These are phyloP conservation scores for Hypoxylon crocopeplum DNA, from an alignment of 495 filamentous ascomycete species.

Conservation along the genomic window DNA sequence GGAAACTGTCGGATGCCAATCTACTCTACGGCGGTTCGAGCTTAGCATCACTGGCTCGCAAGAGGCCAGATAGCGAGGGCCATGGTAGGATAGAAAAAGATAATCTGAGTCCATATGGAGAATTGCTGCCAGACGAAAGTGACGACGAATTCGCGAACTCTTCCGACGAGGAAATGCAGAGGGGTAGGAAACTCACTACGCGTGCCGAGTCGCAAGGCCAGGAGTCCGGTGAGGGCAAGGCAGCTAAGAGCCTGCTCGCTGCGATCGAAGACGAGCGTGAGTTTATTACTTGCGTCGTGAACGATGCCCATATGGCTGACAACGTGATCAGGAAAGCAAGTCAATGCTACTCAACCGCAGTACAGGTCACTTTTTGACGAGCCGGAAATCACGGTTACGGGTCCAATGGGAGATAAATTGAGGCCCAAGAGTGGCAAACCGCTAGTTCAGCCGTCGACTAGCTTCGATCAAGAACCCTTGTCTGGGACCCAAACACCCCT, in stretches of 20 bases:
- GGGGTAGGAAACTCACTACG: conserved; percentile 56
- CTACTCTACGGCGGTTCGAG: conserved; percentile 62
- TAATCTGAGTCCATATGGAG: conserved; percentile 67
- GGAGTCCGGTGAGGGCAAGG: conserved; percentile 42
- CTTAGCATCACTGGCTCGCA: conserved; percentile 60
- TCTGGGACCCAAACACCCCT: conserved; percentile 79
- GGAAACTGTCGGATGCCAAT: conserved; percentile 70
- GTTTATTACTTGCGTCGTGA: conserved; percentile 28
- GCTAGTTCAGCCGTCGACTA: conserved; percentile 80
- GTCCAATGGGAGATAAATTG: conserved; percentile 63
- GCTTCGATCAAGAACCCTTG: conserved; percentile 69
- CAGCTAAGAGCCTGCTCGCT: conserved; percentile 64
- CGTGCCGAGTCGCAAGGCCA: conserved; percentile 43
- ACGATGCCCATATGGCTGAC: conserved; percentile 24
- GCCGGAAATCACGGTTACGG: conserved; percentile 68
- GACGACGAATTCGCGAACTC: conserved; percentile 58
- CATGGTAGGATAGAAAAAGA: conserved; percentile 76
- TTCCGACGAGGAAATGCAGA: conserved; percentile 58
- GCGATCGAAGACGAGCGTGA: conserved; percentile 81
- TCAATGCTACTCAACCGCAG: conserved; percentile 49
- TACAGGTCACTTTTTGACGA: conserved; percentile 66
- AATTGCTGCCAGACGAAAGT: conserved; percentile 60
- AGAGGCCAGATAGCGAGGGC: conserved; percentile 50
- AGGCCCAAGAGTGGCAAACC: conserved; percentile 59
- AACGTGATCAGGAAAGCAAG: conserved; percentile 45